phyloP scores from a whole-genome alignment of 768 basidiomycete species.

The Solioccasus polychromus region DNA sequence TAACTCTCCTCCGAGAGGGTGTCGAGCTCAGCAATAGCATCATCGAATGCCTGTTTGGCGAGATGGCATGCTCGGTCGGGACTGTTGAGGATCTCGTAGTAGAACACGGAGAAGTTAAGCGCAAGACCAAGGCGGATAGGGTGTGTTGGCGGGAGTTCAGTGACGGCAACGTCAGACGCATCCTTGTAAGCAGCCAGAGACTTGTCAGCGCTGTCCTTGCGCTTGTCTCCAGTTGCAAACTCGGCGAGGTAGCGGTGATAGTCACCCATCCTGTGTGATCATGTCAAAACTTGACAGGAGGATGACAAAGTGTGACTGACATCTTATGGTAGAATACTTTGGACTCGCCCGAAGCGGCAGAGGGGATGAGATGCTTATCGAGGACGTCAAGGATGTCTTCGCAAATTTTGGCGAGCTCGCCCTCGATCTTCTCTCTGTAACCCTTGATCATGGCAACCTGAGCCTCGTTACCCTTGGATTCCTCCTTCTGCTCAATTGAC shows the following conservation, averaged over 20 bases:
- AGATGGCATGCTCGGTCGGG: slow-evolving; percentile 98
- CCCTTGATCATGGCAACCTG: slow-evolving; percentile 97
- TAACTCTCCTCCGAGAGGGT: slow-evolving; percentile 98
- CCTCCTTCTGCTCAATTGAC: slow-evolving; percentile 99
- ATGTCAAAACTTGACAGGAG: slow-evolving; percentile 9
- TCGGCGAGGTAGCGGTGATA: slow-evolving; percentile 99
- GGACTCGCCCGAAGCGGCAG: slow-evolving; percentile 93
- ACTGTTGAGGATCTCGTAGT: slow-evolving; percentile 99
- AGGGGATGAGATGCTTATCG: slow-evolving; percentile 96
- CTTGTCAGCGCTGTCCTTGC: slow-evolving; percentile 96
- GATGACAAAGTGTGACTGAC: slow-evolving; percentile 42
- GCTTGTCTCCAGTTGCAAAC: slow-evolving; percentile 97
- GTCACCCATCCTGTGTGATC: slow-evolving; percentile 84
- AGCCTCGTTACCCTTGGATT: slow-evolving; percentile 95
- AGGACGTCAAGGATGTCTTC: slow-evolving; percentile 97
- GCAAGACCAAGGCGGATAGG: slow-evolving; percentile 98
- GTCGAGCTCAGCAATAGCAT: slow-evolving; percentile 98
- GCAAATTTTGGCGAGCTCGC: slow-evolving; percentile 96
- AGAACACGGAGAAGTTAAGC: slow-evolving; percentile 99
- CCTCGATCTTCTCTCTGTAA: slow-evolving; percentile 97
- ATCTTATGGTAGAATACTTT: slow-evolving; percentile 99
- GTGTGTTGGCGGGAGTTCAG: slow-evolving; percentile 93
- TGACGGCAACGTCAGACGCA: slow-evolving; percentile 94
- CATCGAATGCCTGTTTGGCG: slow-evolving; percentile 98
- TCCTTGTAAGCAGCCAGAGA: slow-evolving; percentile 97